Percentiles rank a stretch among this genome's conserved stretches.
Evolutionary conservation across 768 basidiomycete species (phyloP).

Genomic region (Lentinula lateritia): DNA sequence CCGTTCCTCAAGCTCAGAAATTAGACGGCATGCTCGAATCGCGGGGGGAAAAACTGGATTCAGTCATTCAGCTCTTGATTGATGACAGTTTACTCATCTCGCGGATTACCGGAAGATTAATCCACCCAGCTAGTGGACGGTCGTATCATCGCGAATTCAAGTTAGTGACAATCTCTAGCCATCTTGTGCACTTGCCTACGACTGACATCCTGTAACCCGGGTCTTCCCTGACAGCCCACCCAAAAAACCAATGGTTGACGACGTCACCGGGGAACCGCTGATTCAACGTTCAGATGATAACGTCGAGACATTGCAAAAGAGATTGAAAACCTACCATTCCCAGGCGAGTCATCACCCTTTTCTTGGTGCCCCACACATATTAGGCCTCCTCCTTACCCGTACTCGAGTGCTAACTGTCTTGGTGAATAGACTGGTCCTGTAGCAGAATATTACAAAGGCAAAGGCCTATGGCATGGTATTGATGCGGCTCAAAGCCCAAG

Average conservation of each 20-base stretch:
- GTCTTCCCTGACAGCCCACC: constrained; percentile 65
- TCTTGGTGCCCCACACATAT: not conserved
- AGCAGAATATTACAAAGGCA: constrained; percentile 90
- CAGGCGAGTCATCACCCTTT: not conserved
- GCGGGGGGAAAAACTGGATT: constrained; percentile 85
- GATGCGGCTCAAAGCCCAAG: constrained; percentile 93
- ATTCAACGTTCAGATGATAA: constrained; percentile 98
- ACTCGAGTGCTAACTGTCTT: not conserved
- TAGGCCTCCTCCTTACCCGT: not conserved
- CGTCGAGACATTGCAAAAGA: constrained; percentile 88
- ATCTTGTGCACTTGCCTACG: constrained; percentile 2
- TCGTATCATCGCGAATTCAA: constrained; percentile 94
- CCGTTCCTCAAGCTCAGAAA: constrained; percentile 94
- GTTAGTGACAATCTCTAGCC: constrained; percentile 42
- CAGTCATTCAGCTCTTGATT: constrained; percentile 88
- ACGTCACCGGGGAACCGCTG: constrained; percentile 91
- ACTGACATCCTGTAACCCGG: constrained; percentile 5
- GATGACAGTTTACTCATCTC: constrained; percentile 95
- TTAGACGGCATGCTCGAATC: constrained; percentile 83
- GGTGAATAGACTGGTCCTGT: constrained; percentile 85
- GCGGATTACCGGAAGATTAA: constrained; percentile 92
- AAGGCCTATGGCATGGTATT: constrained; percentile 84
- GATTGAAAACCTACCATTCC: constrained; percentile 78
- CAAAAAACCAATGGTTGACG: constrained; percentile 92
- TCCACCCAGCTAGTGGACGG: constrained; percentile 85